Base-by-base conservation (phyloP, 2,329 filamentous ascomycete species). In the Claviceps pazoutovae region DNA sequence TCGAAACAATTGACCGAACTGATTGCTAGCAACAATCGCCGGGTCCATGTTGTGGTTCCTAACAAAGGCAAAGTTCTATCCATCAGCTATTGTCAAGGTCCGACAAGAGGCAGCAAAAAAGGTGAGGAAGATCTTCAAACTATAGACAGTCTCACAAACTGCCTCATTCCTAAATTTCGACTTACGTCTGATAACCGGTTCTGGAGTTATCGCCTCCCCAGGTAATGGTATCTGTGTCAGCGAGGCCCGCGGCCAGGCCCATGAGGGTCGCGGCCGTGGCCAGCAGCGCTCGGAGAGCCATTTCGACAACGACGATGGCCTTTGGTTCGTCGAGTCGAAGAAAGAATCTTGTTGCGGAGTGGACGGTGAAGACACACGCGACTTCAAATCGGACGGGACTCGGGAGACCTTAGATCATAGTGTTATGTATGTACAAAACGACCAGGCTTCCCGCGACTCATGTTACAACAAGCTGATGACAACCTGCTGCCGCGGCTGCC, bases 21-120 rank as follows among this genome's bases (percentile, higher is more conserved):
- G 70, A 2, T 72, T 62, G 51, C 74, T 77, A 42, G 68, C 71
- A 2, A 83, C 76, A 8, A 81, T 66, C 14, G 73, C 68, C 1
- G 79, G 79, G 58, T 82, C 77, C 73, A 83, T 76, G 62, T 82
- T 82, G 60, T 83, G 79, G 59, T 79, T 82, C 19, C 66, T 68
- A 43, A 2, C n/a, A 5, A 26, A 23, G 17, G 17, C 17, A 37
- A 7, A 11, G 14, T 37, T 14, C 42, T 21, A 21, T 38, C 48
- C 45, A 30, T 14, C 41, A 50, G 23, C 11, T 11, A 4, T 34
- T 34, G 7, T 8, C 36, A 19, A 37, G 6, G 5, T n/a, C 8
- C 5, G 26, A 30, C 39, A 41, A 41, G 39, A 41, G 9, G n/a
- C n/a, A n/a, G 30, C 26, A 34, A 17, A 4, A 5, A 26, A 48